Base-by-base conservation (phyloP, 2,329 filamentous ascomycete species). In the Alternaria triticimaculans region DNA sequence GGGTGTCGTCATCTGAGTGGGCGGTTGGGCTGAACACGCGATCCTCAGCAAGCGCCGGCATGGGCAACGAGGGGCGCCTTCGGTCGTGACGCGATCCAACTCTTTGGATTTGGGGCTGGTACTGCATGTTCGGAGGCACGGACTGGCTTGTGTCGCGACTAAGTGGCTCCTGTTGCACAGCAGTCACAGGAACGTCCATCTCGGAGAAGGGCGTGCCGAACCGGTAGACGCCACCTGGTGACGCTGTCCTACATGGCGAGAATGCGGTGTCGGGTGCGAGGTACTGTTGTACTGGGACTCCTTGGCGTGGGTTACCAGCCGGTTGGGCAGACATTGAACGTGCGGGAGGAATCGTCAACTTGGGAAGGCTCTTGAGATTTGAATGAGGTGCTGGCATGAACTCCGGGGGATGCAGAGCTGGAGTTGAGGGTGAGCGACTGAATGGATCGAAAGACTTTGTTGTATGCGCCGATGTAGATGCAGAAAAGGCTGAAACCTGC, bases 41-140 rank as follows among this genome's bases (percentile, higher is more conserved):
- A 80, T 90, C 86, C 82, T 93, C 92, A 65, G 89, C 86, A 44
- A 94, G 83, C n/a, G 89, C 84, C 0, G 91, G 90, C 76, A 94
- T 86, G 63, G 89, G 84, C 80, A 92, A 87, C 6, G 90, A 92
- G 0, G 91, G 90, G 3, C 90, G 88, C 57, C 90, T 80, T 69
- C 81, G 82, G 21, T 83, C 81, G 21, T 77, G 76, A 15, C 80
- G 82, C 6, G 84, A 83, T 28, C 77, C 73, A 41, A 81, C 77
- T 50, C 86, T 84, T 65, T 79, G 69, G 44, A 85, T 76, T 54
- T 84, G 84, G 44, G 86, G 83, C 25, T 83, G 82, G 83, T 91
- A 97, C 77, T 89, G 90, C 94, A 97, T 97, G 81, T 97, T 90
- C 7, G 95, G 95, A 46, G 95, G 95, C 0, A 97, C 95, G 6